Conservation (phyloP, 208 protist species). For the Leishmania major region DNA sequence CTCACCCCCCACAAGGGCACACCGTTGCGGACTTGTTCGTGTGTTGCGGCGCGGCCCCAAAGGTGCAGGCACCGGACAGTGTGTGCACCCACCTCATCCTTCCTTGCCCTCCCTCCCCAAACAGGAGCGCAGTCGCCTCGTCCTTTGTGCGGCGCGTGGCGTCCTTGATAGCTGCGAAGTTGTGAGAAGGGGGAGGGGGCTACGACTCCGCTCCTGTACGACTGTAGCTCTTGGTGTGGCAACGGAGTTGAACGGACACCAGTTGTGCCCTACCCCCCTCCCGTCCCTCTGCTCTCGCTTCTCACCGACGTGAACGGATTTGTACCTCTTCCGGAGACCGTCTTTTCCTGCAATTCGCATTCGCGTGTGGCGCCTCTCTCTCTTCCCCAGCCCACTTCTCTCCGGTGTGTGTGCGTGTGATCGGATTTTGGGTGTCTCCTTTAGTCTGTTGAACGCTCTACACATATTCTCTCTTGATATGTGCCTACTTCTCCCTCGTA, state of each 20-base stretch:
- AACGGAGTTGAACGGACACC: neutral
- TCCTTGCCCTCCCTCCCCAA: neutral
- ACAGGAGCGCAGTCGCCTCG: neutral
- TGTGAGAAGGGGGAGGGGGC: neutral
- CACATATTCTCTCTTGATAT: too few relatives aligned
- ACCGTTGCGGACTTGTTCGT: neutral
- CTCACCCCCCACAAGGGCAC: neutral
- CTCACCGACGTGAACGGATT: neutral
- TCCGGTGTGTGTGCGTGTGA: too few relatives aligned
- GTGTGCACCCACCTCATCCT: neutral
- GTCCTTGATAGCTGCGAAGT: neutral
- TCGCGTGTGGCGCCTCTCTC: too few relatives aligned
- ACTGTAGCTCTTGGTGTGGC: neutral
- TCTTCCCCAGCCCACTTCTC: too few relatives aligned
- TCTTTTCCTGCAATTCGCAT: too few relatives aligned
- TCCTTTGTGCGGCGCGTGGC: neutral
- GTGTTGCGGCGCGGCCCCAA: neutral
- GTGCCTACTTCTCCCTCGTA: too few relatives aligned
- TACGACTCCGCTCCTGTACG: neutral
- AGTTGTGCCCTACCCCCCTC: neutral
- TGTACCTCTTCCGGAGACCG: too few relatives aligned
- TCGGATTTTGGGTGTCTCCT: too few relatives aligned
- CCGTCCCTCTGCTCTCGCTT: neutral
- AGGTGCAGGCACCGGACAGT: neutral
- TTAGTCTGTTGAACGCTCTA: too few relatives aligned